Percentiles rank a stretch among this genome's conserved stretches.
Conservation (phyloP, 257 asterid species). For the Striga asiatica region DNA sequence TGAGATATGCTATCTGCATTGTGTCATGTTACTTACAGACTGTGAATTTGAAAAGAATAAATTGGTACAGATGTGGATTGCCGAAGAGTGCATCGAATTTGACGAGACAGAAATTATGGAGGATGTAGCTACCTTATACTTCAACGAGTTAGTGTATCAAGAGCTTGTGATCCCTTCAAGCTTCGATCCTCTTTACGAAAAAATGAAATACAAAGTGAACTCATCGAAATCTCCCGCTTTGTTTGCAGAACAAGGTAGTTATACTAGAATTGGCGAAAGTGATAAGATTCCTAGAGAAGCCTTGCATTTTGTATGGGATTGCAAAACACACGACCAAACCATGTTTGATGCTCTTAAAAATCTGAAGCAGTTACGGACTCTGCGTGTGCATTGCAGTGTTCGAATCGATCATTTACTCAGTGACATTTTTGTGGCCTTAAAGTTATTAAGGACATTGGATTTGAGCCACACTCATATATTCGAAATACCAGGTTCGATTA, state of each 20-base stretch:
- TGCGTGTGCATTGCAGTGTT: not conserved
- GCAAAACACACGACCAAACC: slow-evolving; percentile 13
- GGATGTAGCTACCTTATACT: slow-evolving; percentile 22
- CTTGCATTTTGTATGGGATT: slow-evolving; percentile 22
- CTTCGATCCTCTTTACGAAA: slow-evolving; percentile 9
- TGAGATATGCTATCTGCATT: slow-evolving; percentile 21
- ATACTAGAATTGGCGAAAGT: slow-evolving; percentile 12
- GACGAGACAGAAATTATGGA: slow-evolving; percentile 21
- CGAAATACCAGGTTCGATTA: slow-evolving; percentile 31
- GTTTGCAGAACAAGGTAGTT: slow-evolving; percentile 4
- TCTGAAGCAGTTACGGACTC: slow-evolving; percentile 27
- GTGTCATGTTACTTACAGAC: slow-evolving; percentile 21
- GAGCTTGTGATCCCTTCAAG: slow-evolving; percentile 17
- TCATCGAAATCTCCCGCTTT: not conserved
- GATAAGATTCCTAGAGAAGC: not conserved
- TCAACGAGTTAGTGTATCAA: slow-evolving; percentile 16
- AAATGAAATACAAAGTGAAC: slow-evolving; percentile 25
- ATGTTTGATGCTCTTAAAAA: slow-evolving; percentile 15
- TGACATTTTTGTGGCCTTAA: slow-evolving; percentile 20
- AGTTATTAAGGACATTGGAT: slow-evolving; percentile 24
- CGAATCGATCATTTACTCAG: slow-evolving; percentile 14
- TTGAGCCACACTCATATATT: slow-evolving; percentile 25
- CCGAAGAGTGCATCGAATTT: slow-evolving; percentile 28
- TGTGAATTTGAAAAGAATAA: slow-evolving; percentile 29
- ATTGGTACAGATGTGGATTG: slow-evolving; percentile 38